Conservation (phyloP, 2,329 filamentous ascomycete genomes). For the Helicocarpus griseus region DNA sequence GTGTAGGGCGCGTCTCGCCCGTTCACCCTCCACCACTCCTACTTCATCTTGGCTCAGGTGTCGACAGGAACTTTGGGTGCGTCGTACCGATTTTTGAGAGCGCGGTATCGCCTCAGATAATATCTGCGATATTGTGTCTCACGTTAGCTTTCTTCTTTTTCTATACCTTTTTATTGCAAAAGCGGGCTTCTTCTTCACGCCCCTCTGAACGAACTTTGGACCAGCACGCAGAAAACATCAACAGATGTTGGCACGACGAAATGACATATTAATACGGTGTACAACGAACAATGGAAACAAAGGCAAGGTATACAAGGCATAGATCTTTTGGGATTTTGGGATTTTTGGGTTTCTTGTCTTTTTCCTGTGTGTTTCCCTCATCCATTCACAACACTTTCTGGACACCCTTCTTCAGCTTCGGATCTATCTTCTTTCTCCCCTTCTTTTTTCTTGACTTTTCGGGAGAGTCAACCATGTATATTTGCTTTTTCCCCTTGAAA, state of each 20-base stretch:
- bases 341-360: not conserved
- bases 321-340: slow-evolving; percentile 1
- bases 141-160: not conserved
- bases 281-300: not conserved
- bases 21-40: not conserved
- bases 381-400: not conserved
- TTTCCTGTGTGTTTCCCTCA: not conserved
- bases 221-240: not conserved
- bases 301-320: not conserved
- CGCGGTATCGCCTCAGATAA: slow-evolving; percentile 84
- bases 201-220: not conserved
- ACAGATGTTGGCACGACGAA: not conserved
- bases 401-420: not conserved
- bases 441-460: not conserved
- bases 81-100: slow-evolving; percentile 71
- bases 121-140: slow-evolving; percentile 52
- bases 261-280: not conserved
- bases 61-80: slow-evolving; percentile 19
- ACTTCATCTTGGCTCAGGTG: slow-evolving; percentile 9
- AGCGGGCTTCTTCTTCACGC: not conserved
- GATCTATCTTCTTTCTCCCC: not conserved
- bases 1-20: too few relatives aligned
- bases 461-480: not conserved
- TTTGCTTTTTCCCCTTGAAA: not conserved
- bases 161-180: not conserved